Evolutionary conservation across 202 grass and related monocot genomes (phyloP), one percentile per base, ranked within the genome.

Genomic region (Setaria italica): DNA sequence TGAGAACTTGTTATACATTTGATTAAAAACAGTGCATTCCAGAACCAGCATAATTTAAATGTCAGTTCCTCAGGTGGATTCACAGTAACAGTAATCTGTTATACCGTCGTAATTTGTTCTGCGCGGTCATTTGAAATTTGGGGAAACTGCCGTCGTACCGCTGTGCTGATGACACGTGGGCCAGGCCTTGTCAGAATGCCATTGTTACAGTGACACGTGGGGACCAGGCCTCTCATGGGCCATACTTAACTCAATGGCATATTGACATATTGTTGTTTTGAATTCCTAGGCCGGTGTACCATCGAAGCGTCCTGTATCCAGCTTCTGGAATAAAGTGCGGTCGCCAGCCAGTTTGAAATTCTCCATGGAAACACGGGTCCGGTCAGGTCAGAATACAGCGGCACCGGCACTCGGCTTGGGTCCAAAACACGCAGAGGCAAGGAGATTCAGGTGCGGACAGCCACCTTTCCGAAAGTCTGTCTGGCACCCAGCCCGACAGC

Each of bases 1-100:
- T 58, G 19, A 58, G 73, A 42, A 53, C 72, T 11, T 55, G 72
- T 80, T 33, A 48, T 39, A 35, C 34, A 63, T 78, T 47, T 49
- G 42, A 19, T 57, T 10, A 19, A 50, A 13, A 76, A 59, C 11
- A 42, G 32, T 21, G 14, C 19, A 76, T 55, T 55, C 50, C 16
- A 8, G 73, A 76, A 20, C 15, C 32, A 74, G 15, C 16, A 51
- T 17, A 34, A 53, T 34, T 5, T 29, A 3, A 70, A 70, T 46
- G 67, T 41, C 39, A 41, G 39, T 6, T 41, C 4, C 21, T n/a
- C 58, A 13, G 9, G n/a, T 29, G 11, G 11, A 30, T 62, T 5
- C 11, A 14, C 0, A 29, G 7, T 3, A 41, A 41, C 39, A 25
- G 25, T 25, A 25, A 25, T 25, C 25, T 25, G 25, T 25, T 25